Conservation (phyloP, 106 monocot species). For the Posidonia australis region DNA sequence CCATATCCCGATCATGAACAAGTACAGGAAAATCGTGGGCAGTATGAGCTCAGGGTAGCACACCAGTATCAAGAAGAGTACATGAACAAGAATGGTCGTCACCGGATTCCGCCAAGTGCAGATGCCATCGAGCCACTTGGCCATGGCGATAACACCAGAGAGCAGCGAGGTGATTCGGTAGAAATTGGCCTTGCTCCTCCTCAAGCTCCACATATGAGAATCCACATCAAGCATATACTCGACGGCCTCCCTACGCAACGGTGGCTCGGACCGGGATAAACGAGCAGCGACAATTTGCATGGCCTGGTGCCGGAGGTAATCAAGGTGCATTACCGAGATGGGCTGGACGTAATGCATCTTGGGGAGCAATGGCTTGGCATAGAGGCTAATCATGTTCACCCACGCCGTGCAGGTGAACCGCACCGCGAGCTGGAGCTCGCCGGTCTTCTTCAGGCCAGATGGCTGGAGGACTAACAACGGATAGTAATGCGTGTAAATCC, state of each 20-base stretch:
- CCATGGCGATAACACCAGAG: slow-evolving; percentile 10
- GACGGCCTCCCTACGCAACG: slow-evolving; percentile 16
- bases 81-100: slow-evolving; percentile 23
- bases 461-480: slow-evolving; percentile 20
- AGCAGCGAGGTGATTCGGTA: slow-evolving; percentile 24
- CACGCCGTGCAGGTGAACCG: slow-evolving; percentile 32
- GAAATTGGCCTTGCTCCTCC: slow-evolving; percentile 37
- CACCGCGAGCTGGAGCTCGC: slow-evolving; percentile 27
- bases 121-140: slow-evolving; percentile 16
- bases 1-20: slow-evolving; percentile 26
- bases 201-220: slow-evolving; percentile 24
- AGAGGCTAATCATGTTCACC: slow-evolving; percentile 27
- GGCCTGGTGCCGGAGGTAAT: slow-evolving; percentile 28
- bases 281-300: slow-evolving; percentile 21
- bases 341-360: slow-evolving; percentile 31
- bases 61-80: slow-evolving; percentile 20
- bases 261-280: slow-evolving; percentile 21
- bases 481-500: slow-evolving; percentile 30
- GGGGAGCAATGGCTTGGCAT: slow-evolving; percentile 20
- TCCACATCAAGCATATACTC: slow-evolving; percentile 33
- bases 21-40: slow-evolving; percentile 21
- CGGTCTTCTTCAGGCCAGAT: slow-evolving; percentile 25
- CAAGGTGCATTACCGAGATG: slow-evolving; percentile 21
- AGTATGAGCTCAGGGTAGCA: slow-evolving; percentile 29
- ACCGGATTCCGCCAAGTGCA: slow-evolving; percentile 23